phyloP scores from a whole-genome alignment of 768 basidiomycete genomes.

The Psilocybe cyanescens region DNA sequence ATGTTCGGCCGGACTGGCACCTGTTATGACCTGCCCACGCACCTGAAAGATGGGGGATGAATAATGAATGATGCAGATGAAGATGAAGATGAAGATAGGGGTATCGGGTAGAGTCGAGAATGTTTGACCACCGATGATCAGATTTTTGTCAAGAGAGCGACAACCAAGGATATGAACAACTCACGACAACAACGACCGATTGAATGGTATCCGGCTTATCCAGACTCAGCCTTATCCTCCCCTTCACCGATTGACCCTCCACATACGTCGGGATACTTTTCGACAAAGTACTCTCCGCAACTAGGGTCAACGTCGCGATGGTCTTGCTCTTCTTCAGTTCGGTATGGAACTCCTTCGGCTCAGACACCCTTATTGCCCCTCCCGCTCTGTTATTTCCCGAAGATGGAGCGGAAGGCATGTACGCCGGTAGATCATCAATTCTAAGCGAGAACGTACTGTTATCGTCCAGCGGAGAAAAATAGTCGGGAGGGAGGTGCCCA shows the following conservation, averaged over 20 bases:
- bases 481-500: neutral
- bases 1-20: constrained; percentile 34
- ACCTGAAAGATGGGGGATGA: constrained; percentile 25
- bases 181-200: constrained; percentile 50
- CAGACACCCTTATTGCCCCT: neutral
- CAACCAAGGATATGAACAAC: constrained; percentile 6
- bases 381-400: neutral
- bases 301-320: constrained; percentile 50
- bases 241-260: constrained; percentile 35
- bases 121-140: neutral
- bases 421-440: neutral
- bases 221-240: constrained; percentile 35
- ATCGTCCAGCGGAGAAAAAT: neutral
- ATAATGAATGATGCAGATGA: neutral
- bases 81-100: neutral
- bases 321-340: constrained; percentile 32
- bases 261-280: constrained; percentile 34
- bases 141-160: neutral
- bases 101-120: neutral
- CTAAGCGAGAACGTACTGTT: neutral
- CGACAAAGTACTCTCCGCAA: constrained; percentile 42
- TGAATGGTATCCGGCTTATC: constrained; percentile 46
- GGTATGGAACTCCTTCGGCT: constrained; percentile 28
- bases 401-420: neutral
- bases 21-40: constrained; percentile 39